Percentiles rank a stretch among this genome's conserved stretches.
phyloP scores from a whole-genome alignment of 495 filamentous ascomycete species.

The Neurospora pannonica region DNA sequence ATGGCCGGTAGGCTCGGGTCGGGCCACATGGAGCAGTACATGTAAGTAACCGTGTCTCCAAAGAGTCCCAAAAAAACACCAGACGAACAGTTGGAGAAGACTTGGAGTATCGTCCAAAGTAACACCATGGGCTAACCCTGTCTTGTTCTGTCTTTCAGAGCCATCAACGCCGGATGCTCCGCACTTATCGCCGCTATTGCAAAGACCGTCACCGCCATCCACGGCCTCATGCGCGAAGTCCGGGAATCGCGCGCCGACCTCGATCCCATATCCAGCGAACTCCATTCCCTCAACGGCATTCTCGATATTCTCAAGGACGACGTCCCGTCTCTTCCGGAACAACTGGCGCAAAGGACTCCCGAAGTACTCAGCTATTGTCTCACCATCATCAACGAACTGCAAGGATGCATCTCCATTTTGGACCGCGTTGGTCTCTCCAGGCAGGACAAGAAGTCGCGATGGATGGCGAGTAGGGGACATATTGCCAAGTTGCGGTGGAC shows the following conservation, averaged over 20 bases:
- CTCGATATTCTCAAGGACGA: constrained; percentile 38
- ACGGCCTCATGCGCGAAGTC: constrained; percentile 34
- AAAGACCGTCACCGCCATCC: constrained; percentile 19
- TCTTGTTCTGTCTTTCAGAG: constrained; percentile 13
- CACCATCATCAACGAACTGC: constrained; percentile 25
- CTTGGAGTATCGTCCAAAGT: neutral
- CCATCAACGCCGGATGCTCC: constrained; percentile 34
- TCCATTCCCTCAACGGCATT: constrained; percentile 37
- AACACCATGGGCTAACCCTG: neutral
- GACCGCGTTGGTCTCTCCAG: constrained; percentile 20
- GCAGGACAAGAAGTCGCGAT: constrained; percentile 31
- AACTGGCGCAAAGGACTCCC: constrained; percentile 28
- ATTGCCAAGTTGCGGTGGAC: constrained; percentile 24
- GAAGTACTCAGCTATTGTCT: constrained; percentile 27
- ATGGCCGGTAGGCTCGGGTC: neutral
- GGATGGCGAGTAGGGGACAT: constrained; percentile 28
- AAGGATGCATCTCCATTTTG: constrained; percentile 22
- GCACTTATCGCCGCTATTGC: constrained; percentile 27
- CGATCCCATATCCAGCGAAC: constrained; percentile 35
- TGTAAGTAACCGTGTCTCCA: neutral
- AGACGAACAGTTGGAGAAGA: neutral
- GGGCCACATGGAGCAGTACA: neutral
- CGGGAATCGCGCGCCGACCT: constrained; percentile 38
- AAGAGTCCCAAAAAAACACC: neutral
- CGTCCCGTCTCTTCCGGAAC: constrained; percentile 25